A percentile compares a stretch with the other conserved stretches of the same genome.
phyloP scores from a whole-genome alignment of 2,329 filamentous ascomycete species.

The Diplodia sapinea region DNA sequence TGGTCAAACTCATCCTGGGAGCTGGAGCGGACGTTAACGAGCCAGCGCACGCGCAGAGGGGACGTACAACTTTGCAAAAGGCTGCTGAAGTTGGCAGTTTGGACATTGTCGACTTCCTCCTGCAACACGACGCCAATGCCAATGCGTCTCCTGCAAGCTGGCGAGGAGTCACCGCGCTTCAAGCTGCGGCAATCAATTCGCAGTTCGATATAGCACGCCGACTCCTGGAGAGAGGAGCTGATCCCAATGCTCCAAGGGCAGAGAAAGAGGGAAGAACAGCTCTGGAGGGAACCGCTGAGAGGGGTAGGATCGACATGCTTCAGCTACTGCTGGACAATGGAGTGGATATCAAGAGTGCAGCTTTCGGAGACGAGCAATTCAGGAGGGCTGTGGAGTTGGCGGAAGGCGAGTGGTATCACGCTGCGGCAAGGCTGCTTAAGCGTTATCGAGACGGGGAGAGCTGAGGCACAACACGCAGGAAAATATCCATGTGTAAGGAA shows the following conservation, averaged over 20 bases:
- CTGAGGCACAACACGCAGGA: neutral
- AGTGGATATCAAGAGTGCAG: conserved; percentile 20
- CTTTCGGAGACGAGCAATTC: neutral
- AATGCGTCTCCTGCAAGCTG: too few species aligned
- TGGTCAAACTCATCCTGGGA: too few species aligned
- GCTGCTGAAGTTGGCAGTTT: too few species aligned
- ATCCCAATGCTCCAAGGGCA: conserved; percentile 36
- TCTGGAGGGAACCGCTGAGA: conserved; percentile 40
- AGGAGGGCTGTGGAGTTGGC: neutral
- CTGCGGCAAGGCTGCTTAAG: neutral
- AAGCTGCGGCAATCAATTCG: conserved; percentile 39
- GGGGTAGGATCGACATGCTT: conserved; percentile 41
- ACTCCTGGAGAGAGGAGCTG: conserved; percentile 36
- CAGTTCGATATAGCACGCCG: conserved; percentile 36
- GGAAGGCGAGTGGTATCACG: neutral
- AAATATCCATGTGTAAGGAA: neutral
- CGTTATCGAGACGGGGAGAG: neutral
- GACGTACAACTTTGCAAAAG: too few species aligned
- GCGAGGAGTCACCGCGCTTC: conserved; percentile 39
- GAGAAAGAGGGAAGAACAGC: conserved; percentile 37
- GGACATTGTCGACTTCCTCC: too few species aligned
- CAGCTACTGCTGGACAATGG: conserved; percentile 39
- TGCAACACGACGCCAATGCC: too few species aligned
- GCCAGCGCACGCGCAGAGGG: too few species aligned
- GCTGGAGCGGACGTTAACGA: too few species aligned